These are phyloP conservation scores for Tetrapisispora fleetii DNA, from an alignment of 805 yeast genomes.

Conservation along the genomic window DNA sequence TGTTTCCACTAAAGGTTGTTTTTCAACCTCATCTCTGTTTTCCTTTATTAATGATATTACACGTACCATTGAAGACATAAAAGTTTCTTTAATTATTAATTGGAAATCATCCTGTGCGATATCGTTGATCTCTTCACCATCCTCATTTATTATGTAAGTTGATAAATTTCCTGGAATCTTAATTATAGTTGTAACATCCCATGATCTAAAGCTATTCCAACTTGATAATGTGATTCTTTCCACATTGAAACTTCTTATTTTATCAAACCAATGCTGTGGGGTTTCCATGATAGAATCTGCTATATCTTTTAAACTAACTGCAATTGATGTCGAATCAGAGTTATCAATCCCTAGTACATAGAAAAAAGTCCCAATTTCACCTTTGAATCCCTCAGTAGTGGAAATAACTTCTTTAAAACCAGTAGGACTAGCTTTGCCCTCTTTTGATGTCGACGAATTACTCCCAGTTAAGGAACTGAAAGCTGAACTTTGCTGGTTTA, in stretches of 20 bases:
- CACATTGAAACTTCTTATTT: constrained; percentile 53
- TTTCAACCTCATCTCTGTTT: constrained; percentile 55
- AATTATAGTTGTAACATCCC: constrained; percentile 59
- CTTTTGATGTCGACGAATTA: constrained; percentile 4
- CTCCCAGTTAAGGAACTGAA: constrained; percentile 12
- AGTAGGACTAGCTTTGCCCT: not conserved
- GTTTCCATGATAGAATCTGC: constrained; percentile 50
- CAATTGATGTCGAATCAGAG: constrained; percentile 62
- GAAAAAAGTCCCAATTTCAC: constrained; percentile 54
- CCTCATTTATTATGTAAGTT: constrained; percentile 26
- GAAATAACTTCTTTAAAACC: not conserved
- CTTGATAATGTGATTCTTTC: constrained; percentile 55
- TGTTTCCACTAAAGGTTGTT: constrained; percentile 62
- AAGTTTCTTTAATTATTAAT: constrained; percentile 42
- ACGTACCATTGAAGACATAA: constrained; percentile 54
- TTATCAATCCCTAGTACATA: constrained; percentile 68
- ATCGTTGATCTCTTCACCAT: constrained; percentile 14
- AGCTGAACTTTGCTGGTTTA: constrained; percentile 5
- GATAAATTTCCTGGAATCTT: constrained; percentile 64
- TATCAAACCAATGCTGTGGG: constrained; percentile 71
- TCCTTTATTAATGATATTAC: constrained; percentile 34
- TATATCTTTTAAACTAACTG: constrained; percentile 57
- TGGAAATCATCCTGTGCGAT: constrained; percentile 38
- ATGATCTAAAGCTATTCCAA: constrained; percentile 46
- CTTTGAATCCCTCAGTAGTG: constrained; percentile 26